Evolutionary conservation across 106 monocot genomes (phyloP).

Genomic region (Phalaenopsis aphrodite): DNA sequence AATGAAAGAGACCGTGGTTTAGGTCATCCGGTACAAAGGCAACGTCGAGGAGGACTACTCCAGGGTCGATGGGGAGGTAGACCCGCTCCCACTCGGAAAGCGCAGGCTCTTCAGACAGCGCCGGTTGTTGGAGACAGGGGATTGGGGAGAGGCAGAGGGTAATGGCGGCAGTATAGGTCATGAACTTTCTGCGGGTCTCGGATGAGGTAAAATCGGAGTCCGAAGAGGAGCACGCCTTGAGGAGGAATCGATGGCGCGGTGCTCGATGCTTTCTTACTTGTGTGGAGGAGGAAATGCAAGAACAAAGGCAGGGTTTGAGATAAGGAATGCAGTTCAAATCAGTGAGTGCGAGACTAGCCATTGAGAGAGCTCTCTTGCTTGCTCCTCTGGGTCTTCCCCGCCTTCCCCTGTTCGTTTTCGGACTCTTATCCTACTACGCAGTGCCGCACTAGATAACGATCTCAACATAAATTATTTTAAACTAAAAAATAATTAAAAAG

Average conservation of each 20-base stretch:
- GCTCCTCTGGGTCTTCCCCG: neutral
- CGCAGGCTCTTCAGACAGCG: slow-evolving; percentile 43
- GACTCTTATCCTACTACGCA: neutral
- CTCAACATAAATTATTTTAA: no score
- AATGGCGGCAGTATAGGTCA: slow-evolving; percentile 46
- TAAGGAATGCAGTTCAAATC: slow-evolving; percentile 26
- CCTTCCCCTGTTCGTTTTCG: neutral
- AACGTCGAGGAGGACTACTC: slow-evolving; percentile 88
- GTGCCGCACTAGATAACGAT: neutral
- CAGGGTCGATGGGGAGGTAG: slow-evolving; percentile 84
- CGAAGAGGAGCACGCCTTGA: slow-evolving; percentile 19
- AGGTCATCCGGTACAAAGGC: slow-evolving; percentile 88
- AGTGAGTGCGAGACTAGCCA: slow-evolving; percentile 27
- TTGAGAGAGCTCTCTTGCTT: neutral
- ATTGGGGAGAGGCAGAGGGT: slow-evolving; percentile 21
- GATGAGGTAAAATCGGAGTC: neutral
- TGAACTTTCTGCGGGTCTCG: slow-evolving; percentile 48
- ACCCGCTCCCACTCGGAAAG: slow-evolving; percentile 93
- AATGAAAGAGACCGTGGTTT: slow-evolving; percentile 43
- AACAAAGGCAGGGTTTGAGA: slow-evolving; percentile 9
- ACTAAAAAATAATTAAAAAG: no score
- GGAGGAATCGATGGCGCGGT: neutral
- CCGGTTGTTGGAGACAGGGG: slow-evolving; percentile 10
- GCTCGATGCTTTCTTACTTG: neutral
- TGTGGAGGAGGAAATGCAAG: slow-evolving; percentile 19